Evolutionary conservation across 176 grass and related monocot species (phyloP).

Genomic region (Avena atlantica): DNA sequence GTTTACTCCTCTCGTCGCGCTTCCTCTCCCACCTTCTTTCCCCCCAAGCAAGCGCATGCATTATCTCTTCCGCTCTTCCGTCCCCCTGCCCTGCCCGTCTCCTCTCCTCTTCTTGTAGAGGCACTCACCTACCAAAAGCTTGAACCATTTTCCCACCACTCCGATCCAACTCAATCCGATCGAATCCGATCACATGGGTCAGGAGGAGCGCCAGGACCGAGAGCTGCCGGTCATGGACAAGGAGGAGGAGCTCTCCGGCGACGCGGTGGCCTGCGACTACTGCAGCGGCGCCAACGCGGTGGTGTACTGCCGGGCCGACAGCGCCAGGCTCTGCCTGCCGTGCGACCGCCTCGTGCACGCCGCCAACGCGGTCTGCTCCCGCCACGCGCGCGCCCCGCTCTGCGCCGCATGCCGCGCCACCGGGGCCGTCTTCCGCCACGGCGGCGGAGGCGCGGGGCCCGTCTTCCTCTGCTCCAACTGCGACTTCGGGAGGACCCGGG

Average conservation of each 20-base stretch:
- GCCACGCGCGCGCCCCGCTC: conserved; percentile 76
- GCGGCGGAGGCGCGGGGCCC: background rate
- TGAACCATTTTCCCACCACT: background rate
- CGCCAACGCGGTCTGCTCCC: conserved; percentile 91
- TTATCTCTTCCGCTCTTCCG: background rate
- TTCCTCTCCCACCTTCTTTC: conserved; percentile 37
- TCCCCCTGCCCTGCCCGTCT: background rate
- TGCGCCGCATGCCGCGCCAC: conserved; percentile 67
- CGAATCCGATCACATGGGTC: conserved; percentile 6
- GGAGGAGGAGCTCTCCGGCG: background rate
- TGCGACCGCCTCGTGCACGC: conserved; percentile 93
- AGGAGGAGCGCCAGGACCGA: background rate
- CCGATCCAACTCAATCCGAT: background rate
- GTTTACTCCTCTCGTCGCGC: conserved; percentile 33
- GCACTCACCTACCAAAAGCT: conserved; percentile 5
- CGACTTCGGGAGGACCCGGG: conserved; percentile 65
- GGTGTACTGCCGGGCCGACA: conserved; percentile 85
- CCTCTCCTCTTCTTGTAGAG: background rate
- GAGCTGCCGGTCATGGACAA: conserved; percentile 1
- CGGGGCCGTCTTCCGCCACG: conserved; percentile 61
- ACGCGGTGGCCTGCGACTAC: conserved; percentile 59
- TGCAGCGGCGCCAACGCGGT: conserved; percentile 54
- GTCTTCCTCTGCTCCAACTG: conserved; percentile 89
- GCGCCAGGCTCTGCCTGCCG: conserved; percentile 74
- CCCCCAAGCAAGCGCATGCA: conserved; percentile 34